A percentile compares a stretch with the other conserved stretches of the same genome.
Conservation (phyloP, 768 basidiomycete genomes). For the Collybiopsis confluens region DNA sequence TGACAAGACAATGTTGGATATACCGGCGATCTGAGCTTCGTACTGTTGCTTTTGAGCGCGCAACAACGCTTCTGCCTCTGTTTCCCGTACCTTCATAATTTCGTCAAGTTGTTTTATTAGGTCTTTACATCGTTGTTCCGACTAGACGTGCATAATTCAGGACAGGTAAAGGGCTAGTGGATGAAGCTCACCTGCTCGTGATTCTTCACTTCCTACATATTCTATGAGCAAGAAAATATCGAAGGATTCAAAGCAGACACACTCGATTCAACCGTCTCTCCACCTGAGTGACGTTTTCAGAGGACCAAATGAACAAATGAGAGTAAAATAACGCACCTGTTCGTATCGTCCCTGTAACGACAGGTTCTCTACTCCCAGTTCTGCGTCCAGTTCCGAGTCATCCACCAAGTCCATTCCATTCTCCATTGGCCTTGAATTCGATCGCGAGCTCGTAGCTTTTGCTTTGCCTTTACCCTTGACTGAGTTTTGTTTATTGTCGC, state of each 20-base stretch:
- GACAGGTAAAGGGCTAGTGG: neutral
- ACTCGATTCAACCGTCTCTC: neutral
- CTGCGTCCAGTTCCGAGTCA: conserved; percentile 10
- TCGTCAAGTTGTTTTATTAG: conserved; percentile 58
- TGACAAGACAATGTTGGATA: conserved; percentile 13
- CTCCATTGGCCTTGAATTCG: conserved; percentile 2
- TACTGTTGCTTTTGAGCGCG: conserved; percentile 45
- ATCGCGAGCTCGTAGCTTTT: conserved; percentile 17
- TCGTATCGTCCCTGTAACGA: neutral
- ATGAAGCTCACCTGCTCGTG: conserved; percentile 8
- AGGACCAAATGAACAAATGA: neutral
- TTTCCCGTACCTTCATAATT: conserved; percentile 49
- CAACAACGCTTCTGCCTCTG: conserved; percentile 60
- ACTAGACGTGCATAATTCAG: conserved; percentile 27
- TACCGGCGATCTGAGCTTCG: conserved; percentile 52
- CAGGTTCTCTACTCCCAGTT: neutral
- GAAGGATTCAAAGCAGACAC: neutral
- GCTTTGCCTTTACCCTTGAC: conserved; percentile 31
- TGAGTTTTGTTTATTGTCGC: neutral
- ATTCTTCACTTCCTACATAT: conserved; percentile 7
- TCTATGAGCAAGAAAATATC: neutral
- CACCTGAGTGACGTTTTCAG: neutral
- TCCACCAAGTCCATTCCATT: conserved; percentile 20
- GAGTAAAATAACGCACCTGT: neutral
- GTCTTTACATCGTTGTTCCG: conserved; percentile 38